Percentiles rank a stretch among this genome's conserved stretches.
Evolutionary conservation across 129 eudicot species (phyloP).

Genomic region (Lonicera japonica): DNA sequence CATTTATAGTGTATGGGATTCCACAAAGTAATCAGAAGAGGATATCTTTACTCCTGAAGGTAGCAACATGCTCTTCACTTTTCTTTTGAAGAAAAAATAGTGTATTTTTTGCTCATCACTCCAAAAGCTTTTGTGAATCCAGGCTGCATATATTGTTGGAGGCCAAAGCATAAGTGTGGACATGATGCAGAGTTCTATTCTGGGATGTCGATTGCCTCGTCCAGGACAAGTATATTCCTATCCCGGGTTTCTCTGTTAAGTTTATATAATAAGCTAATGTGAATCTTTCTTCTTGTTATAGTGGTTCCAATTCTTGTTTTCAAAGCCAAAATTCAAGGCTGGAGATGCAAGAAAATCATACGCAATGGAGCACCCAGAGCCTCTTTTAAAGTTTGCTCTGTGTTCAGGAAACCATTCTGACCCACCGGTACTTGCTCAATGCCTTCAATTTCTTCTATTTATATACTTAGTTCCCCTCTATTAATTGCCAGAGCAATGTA

Average conservation of each 20-base stretch:
- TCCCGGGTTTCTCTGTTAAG: neutral
- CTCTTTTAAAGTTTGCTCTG: conserved; percentile 67
- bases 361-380: conserved; percentile 51
- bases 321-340: conserved; percentile 60
- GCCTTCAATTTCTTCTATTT: neutral
- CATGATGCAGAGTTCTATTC: conserved; percentile 57
- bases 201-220: conserved; percentile 68
- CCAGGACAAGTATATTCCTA: conserved; percentile 64
- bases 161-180: conserved; percentile 57
- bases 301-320: conserved; percentile 73
- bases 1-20: conserved; percentile 67
- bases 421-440: conserved; percentile 44
- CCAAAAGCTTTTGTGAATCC: neutral
- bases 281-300: conserved; percentile 10
- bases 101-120: neutral
- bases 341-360: conserved; percentile 47
- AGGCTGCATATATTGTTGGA: conserved; percentile 75
- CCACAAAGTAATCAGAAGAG: conserved; percentile 62
- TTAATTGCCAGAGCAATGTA: neutral
- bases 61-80: conserved; percentile 12
- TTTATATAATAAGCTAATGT: neutral
- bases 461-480: too few species aligned
- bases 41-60: conserved; percentile 67
- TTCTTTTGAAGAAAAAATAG: neutral
- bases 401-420: conserved; percentile 82